Percentiles rank a stretch among this genome's conserved stretches.
phyloP scores from a whole-genome alignment of 2,329 filamentous ascomycete species.

The Fusarium cyanostomum region DNA sequence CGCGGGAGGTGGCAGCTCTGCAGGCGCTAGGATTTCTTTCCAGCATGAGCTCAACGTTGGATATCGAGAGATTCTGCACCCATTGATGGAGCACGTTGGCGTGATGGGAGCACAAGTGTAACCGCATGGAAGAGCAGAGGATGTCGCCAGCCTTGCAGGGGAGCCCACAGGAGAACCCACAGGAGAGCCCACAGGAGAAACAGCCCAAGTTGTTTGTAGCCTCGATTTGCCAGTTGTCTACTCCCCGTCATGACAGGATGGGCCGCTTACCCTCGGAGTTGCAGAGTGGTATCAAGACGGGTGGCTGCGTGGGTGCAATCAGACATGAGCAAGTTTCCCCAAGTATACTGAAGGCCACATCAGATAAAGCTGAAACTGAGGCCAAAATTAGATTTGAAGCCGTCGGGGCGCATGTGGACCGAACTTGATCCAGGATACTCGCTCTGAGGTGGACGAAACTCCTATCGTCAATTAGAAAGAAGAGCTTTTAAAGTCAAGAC shows the following conservation, averaged over 20 bases:
- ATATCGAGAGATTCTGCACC: conserved; percentile 28
- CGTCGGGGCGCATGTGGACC: neutral
- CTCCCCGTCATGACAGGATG: too few species aligned
- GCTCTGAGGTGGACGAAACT: neutral
- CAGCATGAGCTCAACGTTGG: neutral
- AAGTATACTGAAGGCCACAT: conserved; percentile 7
- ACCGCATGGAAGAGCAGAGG: conserved; percentile 11
- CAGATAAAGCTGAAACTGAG: neutral
- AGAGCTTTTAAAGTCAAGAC: too few species aligned
- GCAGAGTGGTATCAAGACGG: conserved; percentile 6
- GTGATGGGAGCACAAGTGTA: conserved; percentile 13
- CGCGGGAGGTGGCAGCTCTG: neutral
- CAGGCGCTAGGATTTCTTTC: conserved; percentile 8
- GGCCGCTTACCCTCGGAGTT: neutral
- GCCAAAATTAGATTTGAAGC: neutral
- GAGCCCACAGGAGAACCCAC: neutral
- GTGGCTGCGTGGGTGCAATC: conserved; percentile 25
- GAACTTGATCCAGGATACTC: neutral
- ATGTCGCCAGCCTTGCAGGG: conserved; percentile 4
- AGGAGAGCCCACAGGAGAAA: neutral
- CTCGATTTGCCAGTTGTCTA: too few species aligned
- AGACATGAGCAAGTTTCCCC: neutral
- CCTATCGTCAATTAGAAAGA: too few species aligned
- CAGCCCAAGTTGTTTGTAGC: neutral
- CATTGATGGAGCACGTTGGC: conserved; percentile 1